Evolutionary conservation across 352 stramenopile genomes (phyloP).

Genomic region (Pythium coloratum): DNA sequence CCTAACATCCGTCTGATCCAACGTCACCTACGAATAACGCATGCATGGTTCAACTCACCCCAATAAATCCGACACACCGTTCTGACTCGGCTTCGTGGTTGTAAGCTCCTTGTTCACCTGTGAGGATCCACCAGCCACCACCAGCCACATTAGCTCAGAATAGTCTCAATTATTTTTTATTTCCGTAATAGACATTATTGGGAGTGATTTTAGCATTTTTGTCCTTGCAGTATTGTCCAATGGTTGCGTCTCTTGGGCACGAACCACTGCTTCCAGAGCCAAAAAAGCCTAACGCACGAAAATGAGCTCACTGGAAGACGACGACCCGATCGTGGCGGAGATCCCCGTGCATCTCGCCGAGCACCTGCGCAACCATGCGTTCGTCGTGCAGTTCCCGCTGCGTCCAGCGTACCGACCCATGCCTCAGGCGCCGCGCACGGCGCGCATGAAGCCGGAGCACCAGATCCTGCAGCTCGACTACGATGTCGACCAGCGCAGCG

Average conservation of each 20-base stretch:
- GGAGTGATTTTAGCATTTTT: no score
- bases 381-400: constrained; percentile 79
- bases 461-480: constrained; percentile 82
- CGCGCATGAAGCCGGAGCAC: constrained; percentile 73
- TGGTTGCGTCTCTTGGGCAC: not conserved
- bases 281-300: not conserved
- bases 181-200: no score
- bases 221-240: constrained; percentile 5
- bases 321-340: constrained; percentile 81
- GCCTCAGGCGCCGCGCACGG: constrained; percentile 49
- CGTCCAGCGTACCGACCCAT: constrained; percentile 79
- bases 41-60: no score
- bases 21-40: no score
- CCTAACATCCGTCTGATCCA: no score
- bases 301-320: constrained; percentile 38
- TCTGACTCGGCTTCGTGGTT: no score
- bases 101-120: no score
- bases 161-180: no score
- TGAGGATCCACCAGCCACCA: no score
- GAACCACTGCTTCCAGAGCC: constrained; percentile 3
- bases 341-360: constrained; percentile 84
- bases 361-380: constrained; percentile 67
- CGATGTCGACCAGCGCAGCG: constrained; percentile 62
- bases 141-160: no score
- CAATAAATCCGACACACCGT: no score